A percentile compares a stretch with the other conserved stretches of the same genome.
phyloP scores from a whole-genome alignment of 768 basidiomycete genomes.

The Lepiota brunneoincarnata region DNA sequence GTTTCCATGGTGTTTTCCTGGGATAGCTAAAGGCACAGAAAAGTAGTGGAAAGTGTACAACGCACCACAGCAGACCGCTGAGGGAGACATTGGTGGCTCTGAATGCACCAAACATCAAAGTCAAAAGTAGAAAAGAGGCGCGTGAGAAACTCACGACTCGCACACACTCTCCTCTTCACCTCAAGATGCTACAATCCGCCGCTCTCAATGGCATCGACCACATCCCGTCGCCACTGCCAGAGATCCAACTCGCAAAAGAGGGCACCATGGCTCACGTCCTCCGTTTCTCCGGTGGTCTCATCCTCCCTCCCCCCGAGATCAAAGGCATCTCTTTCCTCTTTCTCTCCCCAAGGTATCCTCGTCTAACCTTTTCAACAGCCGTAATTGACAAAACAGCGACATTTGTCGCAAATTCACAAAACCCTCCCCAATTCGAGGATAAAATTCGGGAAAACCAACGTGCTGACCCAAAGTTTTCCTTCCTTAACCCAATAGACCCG shows the following conservation, averaged over 20 bases:
- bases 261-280: constrained; percentile 30
- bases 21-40: not conserved
- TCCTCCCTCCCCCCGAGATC: constrained; percentile 95
- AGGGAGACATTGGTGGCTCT: constrained; percentile 61
- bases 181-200: constrained; percentile 25
- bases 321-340: constrained; percentile 55
- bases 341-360: constrained; percentile 6
- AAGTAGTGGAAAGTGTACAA: constrained; percentile 2
- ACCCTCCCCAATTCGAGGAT: constrained; percentile 91
- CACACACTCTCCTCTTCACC: constrained; percentile 5
- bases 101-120: constrained; percentile 84
- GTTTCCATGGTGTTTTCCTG: constrained; percentile 95
- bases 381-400: constrained; percentile 95
- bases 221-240: not conserved
- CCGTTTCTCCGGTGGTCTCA: constrained; percentile 81
- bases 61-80: constrained; percentile 85
- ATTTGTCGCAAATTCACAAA: constrained; percentile 90
- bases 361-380: constrained; percentile 40
- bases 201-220: constrained; percentile 34
- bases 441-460: constrained; percentile 97
- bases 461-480: constrained; percentile 97
- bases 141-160: constrained; percentile 1
- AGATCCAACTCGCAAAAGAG: constrained; percentile 28
- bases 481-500: constrained; percentile 94
- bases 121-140: constrained; percentile 10